Percentiles rank a stretch among this genome's conserved stretches.
phyloP scores from a whole-genome alignment of 1,139 yeast species.

The Protomyces gravidus region DNA sequence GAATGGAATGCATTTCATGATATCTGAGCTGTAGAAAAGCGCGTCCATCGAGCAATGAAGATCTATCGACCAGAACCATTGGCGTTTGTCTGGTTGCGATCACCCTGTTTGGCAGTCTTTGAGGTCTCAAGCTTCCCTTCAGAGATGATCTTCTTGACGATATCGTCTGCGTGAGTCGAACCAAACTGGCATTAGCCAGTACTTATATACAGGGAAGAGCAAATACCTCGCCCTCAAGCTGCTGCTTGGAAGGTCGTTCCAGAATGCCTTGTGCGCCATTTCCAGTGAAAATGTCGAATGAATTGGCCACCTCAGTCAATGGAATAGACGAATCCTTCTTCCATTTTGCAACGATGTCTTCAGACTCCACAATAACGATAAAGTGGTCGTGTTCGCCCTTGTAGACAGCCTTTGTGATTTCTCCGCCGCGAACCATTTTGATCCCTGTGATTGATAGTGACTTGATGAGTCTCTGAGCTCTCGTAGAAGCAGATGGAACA shows the following conservation, averaged over 20 bases:
- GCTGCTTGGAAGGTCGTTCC: conserved; percentile 28
- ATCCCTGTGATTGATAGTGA: neutral
- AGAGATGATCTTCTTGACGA: conserved; percentile 52
- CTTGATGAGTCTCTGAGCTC: neutral
- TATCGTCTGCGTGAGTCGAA: conserved; percentile 42
- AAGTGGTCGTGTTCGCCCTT: conserved; percentile 2
- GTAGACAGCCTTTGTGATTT: neutral
- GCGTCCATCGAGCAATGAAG: too few species aligned
- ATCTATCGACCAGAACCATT: conserved; percentile 7
- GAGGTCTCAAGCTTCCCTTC: conserved; percentile 48
- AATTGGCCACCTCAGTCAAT: conserved; percentile 59
- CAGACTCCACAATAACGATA: conserved; percentile 35
- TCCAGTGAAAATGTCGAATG: conserved; percentile 50
- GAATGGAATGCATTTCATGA: too few species aligned
- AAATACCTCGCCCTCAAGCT: conserved; percentile 18
- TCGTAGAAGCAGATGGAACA: too few species aligned
- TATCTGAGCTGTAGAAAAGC: too few species aligned
- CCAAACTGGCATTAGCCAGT: conserved; percentile 66
- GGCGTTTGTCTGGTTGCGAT: conserved; percentile 26
- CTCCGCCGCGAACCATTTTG: neutral
- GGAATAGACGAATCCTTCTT: conserved; percentile 54
- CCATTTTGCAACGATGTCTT: conserved; percentile 50
- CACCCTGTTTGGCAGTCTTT: conserved; percentile 19
- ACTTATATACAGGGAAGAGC: conserved; percentile 45
- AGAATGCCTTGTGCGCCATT: conserved; percentile 24